These are phyloP conservation scores for Antarctomyces pellizariae DNA, from an alignment of 495 filamentous ascomycete genomes.

Conservation along the genomic window DNA sequence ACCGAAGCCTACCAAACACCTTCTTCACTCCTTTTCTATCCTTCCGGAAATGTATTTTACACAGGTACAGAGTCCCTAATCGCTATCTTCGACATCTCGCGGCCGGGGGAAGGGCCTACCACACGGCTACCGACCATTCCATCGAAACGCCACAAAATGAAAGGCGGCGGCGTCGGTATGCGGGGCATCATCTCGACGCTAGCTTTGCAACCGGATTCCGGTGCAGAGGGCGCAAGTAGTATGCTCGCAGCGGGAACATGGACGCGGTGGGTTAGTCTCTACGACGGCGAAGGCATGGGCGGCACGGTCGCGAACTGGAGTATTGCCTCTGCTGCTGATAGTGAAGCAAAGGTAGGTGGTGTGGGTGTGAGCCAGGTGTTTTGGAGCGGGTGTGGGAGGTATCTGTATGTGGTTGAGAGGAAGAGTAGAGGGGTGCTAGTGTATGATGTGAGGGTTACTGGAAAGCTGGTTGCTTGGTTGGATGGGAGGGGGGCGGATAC, in stretches of 20 bases:
- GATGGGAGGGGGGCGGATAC: slow-evolving; percentile 43
- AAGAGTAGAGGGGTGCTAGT: slow-evolving; percentile 47
- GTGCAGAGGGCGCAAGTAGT: slow-evolving; percentile 19
- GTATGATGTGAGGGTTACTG: slow-evolving; percentile 62
- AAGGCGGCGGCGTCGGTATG: slow-evolving; percentile 55
- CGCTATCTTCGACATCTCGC: slow-evolving; percentile 53
- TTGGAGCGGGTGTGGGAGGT: slow-evolving; percentile 75
- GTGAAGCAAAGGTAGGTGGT: slow-evolving; percentile 25
- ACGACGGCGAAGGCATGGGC: slow-evolving; percentile 41
- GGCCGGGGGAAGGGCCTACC: slow-evolving; percentile 38
- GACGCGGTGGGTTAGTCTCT: slow-evolving; percentile 51
- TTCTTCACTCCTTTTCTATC: slow-evolving; percentile 45
- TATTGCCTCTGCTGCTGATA: slow-evolving; percentile 17
- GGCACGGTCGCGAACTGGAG: slow-evolving; percentile 45
- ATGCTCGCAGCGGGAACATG: slow-evolving; percentile 71
- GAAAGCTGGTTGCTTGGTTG: slow-evolving; percentile 43
- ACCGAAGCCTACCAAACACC: slow-evolving; percentile 65
- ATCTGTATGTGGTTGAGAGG: slow-evolving; percentile 72
- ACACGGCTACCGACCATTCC: slow-evolving; percentile 45
- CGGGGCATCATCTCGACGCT: slow-evolving; percentile 61
- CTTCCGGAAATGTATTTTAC: slow-evolving; percentile 35
- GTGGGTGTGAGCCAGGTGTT: slow-evolving; percentile 47
- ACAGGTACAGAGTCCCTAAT: slow-evolving; percentile 54
- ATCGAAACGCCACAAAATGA: slow-evolving; percentile 42
- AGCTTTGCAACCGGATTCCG: slow-evolving; percentile 13